Evolutionary conservation across 2,329 filamentous ascomycete species (phyloP).

Genomic region (Neopestalotiopsis clavispora): DNA sequence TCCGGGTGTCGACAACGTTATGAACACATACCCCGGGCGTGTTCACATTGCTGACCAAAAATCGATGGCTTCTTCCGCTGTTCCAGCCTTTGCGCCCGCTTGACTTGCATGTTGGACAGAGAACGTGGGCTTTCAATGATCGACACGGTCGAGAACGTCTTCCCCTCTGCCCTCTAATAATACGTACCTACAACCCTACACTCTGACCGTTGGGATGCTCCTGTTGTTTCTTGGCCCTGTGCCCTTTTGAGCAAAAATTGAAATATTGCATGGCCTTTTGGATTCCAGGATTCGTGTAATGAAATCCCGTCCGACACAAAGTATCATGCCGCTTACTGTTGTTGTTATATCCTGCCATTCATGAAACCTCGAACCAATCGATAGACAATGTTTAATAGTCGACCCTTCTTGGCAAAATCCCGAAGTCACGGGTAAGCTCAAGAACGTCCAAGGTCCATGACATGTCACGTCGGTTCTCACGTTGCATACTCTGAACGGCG

Average conservation of each 20-base stretch:
- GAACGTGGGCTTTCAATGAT: conserved; percentile 11
- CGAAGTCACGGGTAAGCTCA: neutral
- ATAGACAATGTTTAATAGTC: neutral
- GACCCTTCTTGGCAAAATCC: neutral
- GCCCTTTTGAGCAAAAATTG: neutral
- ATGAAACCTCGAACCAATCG: neutral
- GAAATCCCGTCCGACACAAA: neutral
- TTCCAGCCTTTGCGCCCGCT: conserved; percentile 7
- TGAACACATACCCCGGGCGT: neutral
- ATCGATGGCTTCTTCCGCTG: conserved; percentile 3
- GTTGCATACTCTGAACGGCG: neutral
- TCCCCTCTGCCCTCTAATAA: neutral
- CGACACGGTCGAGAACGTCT: conserved; percentile 3
- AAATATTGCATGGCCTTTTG: neutral
- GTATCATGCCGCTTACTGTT: neutral
- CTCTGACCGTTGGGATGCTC: neutral
- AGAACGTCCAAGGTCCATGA: neutral
- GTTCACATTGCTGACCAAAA: neutral
- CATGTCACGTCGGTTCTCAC: neutral
- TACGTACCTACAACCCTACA: neutral
- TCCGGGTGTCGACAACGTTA: neutral
- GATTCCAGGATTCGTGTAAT: neutral
- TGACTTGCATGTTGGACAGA: conserved; percentile 9
- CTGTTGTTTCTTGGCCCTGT: neutral
- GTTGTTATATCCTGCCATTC: neutral